Percentiles rank a stretch among this genome's conserved stretches.
phyloP scores from a whole-genome alignment of 2,329 filamentous ascomycete species.

The Penicillium sp. region DNA sequence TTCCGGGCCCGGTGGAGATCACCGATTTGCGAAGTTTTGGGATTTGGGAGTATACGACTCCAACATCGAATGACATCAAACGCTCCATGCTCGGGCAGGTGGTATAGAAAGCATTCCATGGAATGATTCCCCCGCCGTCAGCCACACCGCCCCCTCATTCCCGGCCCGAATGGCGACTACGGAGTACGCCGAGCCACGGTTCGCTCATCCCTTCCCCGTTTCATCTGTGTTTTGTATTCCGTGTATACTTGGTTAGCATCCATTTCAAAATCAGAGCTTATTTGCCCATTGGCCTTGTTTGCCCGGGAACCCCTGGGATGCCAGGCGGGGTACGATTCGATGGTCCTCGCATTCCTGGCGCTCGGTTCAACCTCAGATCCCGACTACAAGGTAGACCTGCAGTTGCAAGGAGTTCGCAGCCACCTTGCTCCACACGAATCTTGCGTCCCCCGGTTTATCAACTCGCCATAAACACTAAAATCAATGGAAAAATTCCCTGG shows the following conservation, averaged over 20 bases:
- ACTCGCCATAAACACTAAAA: background rate
- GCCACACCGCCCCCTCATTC: constrained; percentile 30
- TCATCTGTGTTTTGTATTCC: background rate
- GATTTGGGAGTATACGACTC: background rate
- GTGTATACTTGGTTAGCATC: background rate
- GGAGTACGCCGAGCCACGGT: constrained; percentile 17
- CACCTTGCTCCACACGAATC: constrained; percentile 14
- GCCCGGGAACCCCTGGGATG: background rate
- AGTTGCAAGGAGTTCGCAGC: constrained; percentile 23
- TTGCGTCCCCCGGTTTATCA: background rate
- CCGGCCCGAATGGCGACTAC: constrained; percentile 1
- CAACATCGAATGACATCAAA: constrained; percentile 10
- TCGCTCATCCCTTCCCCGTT: constrained; percentile 14
- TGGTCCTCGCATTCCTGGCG: background rate
- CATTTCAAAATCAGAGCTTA: background rate
- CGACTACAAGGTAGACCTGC: constrained; percentile 16
- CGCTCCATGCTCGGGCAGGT: background rate
- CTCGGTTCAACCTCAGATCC: constrained; percentile 21
- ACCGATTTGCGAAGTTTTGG: constrained; percentile 29
- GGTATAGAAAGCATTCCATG: background rate
- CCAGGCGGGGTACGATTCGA: background rate
- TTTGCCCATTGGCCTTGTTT: background rate
- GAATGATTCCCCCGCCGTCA: constrained; percentile 4
- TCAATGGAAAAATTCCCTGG: background rate
- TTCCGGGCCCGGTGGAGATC: constrained; percentile 9